Evolutionary conservation across 768 basidiomycete species (phyloP).

Genomic region (Xerocomellus intermedius): DNA sequence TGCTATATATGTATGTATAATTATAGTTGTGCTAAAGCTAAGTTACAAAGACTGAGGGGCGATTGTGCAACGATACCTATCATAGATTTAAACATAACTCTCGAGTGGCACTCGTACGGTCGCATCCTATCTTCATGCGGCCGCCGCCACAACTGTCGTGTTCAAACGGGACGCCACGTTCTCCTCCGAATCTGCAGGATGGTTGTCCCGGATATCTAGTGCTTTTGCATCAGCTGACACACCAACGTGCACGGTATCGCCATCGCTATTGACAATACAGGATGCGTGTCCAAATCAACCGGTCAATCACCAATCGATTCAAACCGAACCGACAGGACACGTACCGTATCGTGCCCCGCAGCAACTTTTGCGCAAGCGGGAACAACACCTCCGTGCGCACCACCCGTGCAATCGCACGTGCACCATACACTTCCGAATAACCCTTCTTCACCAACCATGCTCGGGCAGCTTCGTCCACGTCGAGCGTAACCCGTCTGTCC

Average conservation of each 20-base stretch:
- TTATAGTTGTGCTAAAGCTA: neutral
- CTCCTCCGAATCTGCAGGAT: slow-evolving; percentile 43
- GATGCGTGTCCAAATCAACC: neutral
- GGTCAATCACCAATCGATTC: neutral
- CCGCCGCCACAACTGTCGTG: neutral
- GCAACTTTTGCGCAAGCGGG: slow-evolving; percentile 76
- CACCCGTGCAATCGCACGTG: slow-evolving; percentile 83
- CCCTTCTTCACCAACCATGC: slow-evolving; percentile 74
- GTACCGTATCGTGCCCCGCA: slow-evolving; percentile 76
- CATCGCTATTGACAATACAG: slow-evolving; percentile 41
- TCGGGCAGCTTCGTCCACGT: slow-evolving; percentile 60
- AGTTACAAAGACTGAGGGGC: neutral
- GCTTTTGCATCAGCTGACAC: slow-evolving; percentile 40
- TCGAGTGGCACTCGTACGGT: neutral
- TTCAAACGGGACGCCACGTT: neutral
- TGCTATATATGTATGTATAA: too few species aligned
- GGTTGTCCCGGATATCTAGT: slow-evolving; percentile 63
- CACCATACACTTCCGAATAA: slow-evolving; percentile 84
- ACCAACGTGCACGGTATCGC: slow-evolving; percentile 61
- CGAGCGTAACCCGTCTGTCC: slow-evolving; percentile 63
- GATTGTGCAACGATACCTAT: neutral
- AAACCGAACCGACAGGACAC: slow-evolving; percentile 10
- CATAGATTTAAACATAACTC: neutral
- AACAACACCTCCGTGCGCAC: slow-evolving; percentile 80
- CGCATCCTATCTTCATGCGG: neutral